Evolutionary conservation across 805 yeast species (phyloP), one percentile per base, ranked within the genome.

Genomic region (Vanderwaltozyma tropicalis): DNA sequence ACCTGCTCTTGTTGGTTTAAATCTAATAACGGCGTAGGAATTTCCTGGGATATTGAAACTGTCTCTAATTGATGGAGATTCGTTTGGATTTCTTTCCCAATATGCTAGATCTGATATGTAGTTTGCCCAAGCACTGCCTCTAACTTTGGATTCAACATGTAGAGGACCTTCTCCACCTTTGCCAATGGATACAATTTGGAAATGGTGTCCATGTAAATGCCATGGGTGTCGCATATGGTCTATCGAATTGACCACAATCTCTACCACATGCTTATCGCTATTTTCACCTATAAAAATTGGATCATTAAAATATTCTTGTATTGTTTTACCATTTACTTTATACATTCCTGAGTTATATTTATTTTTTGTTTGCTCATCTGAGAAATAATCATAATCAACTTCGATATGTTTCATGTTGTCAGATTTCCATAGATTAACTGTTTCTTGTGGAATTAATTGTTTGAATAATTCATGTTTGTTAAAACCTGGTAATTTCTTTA

Each of bases 171-270:
- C 70, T 12, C 73, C 76, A 18, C 58, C 67, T 28, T 58, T 59
- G 1, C 67, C 71, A 20, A 55, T 61, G 13, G 75, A 64, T 7
- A 75, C 49, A 16, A 74, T 53, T 55, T 73, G 80, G 63, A 75
- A 74, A 25, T 58, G 63, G 49, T 74, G 79, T 7, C 80, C 80
- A 44, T 75, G 80, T 47, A 75, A 60, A 48, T 75, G 80, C 72
- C 76, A 74, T 5, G 80, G 80, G 51, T 75, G 80, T 38, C 75
- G 69, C 57, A 79, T 76, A 13, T 78, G 79, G 53, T 81, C 89
- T 44, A 62, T 62, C 42, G 81, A 78, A 52, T 80, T 78, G 35
- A 82, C 60, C 2, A 80, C 72, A 29, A 82, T 55, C 45, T 82
- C 88, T 26, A 82, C 64, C 65, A 9, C 75, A 47, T 60, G 61